Percentiles rank a stretch among this genome's conserved stretches.
Conservation (phyloP, 805 yeast species). For the Grigorovia jiainica region DNA sequence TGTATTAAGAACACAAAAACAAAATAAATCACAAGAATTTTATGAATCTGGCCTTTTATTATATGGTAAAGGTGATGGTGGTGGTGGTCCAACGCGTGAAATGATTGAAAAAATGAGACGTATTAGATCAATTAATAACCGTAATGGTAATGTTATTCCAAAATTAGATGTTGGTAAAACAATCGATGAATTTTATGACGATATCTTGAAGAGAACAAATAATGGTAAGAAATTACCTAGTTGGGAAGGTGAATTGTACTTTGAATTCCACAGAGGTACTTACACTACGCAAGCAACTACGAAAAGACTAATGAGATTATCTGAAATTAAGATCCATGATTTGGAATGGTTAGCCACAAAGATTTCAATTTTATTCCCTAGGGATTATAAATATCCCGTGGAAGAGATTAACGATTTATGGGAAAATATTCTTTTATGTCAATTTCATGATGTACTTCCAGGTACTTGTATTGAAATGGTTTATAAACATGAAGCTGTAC, state of each 20-base stretch:
- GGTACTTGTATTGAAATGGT: conserved; percentile 95
- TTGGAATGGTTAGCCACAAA: conserved; percentile 75
- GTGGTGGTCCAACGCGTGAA: conserved; percentile 94
- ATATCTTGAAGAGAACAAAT: conserved; percentile 50
- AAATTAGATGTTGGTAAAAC: conserved; percentile 62
- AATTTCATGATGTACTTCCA: conserved; percentile 96
- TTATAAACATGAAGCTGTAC: conserved; percentile 77
- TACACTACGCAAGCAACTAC: conserved; percentile 89
- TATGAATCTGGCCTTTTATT: conserved; percentile 74
- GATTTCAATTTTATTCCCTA: conserved; percentile 43
- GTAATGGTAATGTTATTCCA: conserved; percentile 66
- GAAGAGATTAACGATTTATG: conserved; percentile 60
- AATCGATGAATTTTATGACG: conserved; percentile 72
- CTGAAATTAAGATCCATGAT: conserved; percentile 74
- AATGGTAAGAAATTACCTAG: conserved; percentile 63
- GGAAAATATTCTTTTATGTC: conserved; percentile 85
- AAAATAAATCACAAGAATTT: conserved; percentile 75
- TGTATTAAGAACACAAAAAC: conserved; percentile 65
- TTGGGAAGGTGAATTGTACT: conserved; percentile 90
- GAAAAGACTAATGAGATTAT: conserved; percentile 66
- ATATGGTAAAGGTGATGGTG: conserved; percentile 96
- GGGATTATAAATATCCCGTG: conserved; percentile 61
- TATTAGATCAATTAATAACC: conserved; percentile 78
- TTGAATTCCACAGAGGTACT: conserved; percentile 95
- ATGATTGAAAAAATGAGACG: conserved; percentile 90